Conservation (phyloP, 2,329 filamentous ascomycete species). For the Plectosphaerella sp. region DNA sequence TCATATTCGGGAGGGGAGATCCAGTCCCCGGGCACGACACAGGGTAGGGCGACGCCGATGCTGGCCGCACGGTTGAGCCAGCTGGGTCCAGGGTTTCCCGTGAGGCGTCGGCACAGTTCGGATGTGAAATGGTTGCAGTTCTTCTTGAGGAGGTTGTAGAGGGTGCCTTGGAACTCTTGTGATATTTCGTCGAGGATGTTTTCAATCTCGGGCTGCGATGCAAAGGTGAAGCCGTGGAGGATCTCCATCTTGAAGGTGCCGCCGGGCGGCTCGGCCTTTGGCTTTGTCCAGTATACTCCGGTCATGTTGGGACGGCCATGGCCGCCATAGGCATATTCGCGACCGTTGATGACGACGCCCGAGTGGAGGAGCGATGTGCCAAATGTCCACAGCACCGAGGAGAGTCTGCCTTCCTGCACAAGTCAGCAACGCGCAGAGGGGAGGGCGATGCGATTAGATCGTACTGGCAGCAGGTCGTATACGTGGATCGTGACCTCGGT, state of each 20-base stretch:
- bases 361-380: conserved; percentile 77
- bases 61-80: conserved; percentile 85
- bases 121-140: conserved; percentile 91
- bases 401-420: conserved; percentile 63
- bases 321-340: conserved; percentile 82
- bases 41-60: conserved; percentile 76
- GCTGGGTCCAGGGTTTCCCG: conserved; percentile 61
- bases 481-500: conserved; percentile 73
- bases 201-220: conserved; percentile 65
- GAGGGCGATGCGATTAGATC: conserved; percentile 10
- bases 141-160: conserved; percentile 75
- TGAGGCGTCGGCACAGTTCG: conserved; percentile 69
- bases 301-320: conserved; percentile 67
- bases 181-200: conserved; percentile 64
- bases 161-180: conserved; percentile 67
- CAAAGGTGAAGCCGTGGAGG: conserved; percentile 74
- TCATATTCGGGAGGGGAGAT: conserved; percentile 74
- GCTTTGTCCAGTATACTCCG: conserved; percentile 80
- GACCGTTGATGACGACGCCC: conserved; percentile 74
- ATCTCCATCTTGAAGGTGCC: conserved; percentile 73
- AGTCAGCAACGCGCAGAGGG: background rate
- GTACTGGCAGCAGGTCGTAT: conserved; percentile 71
- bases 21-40: conserved; percentile 79
- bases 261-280: conserved; percentile 67
- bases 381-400: conserved; percentile 72